Percentiles rank a stretch among this genome's conserved stretches.
Conservation (phyloP, 768 basidiomycete genomes). For the Polyporus arcularius region DNA sequence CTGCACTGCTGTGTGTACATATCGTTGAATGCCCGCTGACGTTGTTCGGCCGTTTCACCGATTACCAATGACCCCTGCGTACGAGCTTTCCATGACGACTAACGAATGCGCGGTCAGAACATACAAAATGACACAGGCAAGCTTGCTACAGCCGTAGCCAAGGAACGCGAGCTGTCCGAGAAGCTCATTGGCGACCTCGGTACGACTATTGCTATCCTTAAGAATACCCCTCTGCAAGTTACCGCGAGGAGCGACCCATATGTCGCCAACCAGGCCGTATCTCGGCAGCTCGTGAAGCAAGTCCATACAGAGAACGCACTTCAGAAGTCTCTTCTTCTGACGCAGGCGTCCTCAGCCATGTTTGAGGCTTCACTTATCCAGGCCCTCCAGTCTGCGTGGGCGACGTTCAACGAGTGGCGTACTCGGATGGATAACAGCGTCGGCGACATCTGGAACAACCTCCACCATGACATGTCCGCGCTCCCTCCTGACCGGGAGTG, state of each 20-base stretch:
- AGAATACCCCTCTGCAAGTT: constrained; percentile 91
- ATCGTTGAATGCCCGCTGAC: too few relatives aligned
- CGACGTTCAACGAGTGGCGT: constrained; percentile 94
- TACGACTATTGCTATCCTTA: constrained; percentile 84
- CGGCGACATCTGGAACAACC: constrained; percentile 71
- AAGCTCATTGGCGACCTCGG: constrained; percentile 86
- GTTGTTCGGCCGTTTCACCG: too few relatives aligned
- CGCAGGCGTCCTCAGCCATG: constrained; percentile 95
- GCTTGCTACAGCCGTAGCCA: constrained; percentile 87
- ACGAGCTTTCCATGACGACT: too few relatives aligned
- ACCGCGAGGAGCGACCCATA: constrained; percentile 82
- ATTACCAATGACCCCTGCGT: too few relatives aligned
- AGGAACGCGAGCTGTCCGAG: constrained; percentile 87
- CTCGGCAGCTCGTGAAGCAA: constrained; percentile 84
- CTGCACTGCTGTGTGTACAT: too few relatives aligned
- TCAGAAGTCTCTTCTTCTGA: constrained; percentile 96
- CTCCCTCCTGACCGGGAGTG: constrained; percentile 90
- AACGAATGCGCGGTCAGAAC: too few relatives aligned
- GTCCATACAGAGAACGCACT: constrained; percentile 97
- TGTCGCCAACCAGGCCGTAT: constrained; percentile 72
- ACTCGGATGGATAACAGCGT: constrained; percentile 74
- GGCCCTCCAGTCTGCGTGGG: constrained; percentile 95
- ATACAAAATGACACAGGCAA: constrained; percentile 96
- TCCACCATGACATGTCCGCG: constrained; percentile 74
- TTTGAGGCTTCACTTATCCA: constrained; percentile 97